Base-by-base conservation (phyloP, 2,329 filamentous ascomycete genomes). In the Trichoderma breve region DNA sequence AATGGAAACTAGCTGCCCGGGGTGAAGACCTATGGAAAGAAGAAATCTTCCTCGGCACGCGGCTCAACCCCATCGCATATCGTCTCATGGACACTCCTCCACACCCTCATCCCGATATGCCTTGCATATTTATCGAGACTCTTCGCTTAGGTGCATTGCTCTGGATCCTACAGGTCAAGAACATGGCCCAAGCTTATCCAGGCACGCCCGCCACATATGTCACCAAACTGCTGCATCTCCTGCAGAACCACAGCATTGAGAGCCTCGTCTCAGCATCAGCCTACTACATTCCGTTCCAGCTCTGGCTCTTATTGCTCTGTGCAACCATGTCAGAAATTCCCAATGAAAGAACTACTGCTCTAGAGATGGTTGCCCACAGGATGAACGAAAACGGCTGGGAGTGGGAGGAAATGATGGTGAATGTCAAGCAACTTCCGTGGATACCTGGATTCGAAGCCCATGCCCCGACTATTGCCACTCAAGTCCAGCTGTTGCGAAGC, bases 171-270 rank as follows among this genome's bases (percentile, higher is more conserved):
- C 32, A 24, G 15, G 18, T 71, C 32, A 71, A 71, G 9, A 32
- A 71, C 28, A 71, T 64, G 24, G 60, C 68, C 1, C 60, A 71
- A 5, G 61, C 68, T 26, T 71, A 64, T n/a, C 68, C 68, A 26
- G 60, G 60, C 18, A 64, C 68, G 14, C 60, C 68, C 6, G 47
- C 60, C 18, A 26, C 24, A 26, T 71, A 71, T n/a, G 61, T 71
- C n/a, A 65, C 32, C 24, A 57, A 26, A 8, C 32, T 71, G 4
- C 18, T 71, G 3, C 32, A 24, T 11, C 53, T 57, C 12, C 21
- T 71, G 7, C 60, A 65, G n/a, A 28, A 26, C 53, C 47, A 34
- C 5, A 65, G 36, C 47, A 14, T 65, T 5, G 47, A 21, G 15
- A 65, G 15, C n/a, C 60, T 65, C 14, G 9, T 28, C 21, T 58